Evolutionary conservation across 2,329 filamentous ascomycete species (phyloP), one percentile per base, ranked within the genome.

Genomic region (Paraconiothyrium brasiliense): DNA sequence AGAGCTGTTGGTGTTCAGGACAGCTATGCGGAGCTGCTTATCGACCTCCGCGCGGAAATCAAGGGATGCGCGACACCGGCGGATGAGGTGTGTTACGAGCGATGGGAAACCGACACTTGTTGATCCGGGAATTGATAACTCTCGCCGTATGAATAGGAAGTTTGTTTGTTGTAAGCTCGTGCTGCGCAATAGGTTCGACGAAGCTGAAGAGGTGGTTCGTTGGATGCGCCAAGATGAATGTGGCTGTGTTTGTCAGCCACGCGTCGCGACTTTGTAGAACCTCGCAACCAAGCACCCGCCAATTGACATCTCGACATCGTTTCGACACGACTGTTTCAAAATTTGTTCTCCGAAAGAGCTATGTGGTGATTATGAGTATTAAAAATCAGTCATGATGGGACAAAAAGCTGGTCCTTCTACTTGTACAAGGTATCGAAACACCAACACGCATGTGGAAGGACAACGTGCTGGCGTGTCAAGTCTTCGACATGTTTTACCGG

Each of bases 21-120:
- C 22, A 65, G 62, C 59, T 60, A 50, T 54, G 32, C 32, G 52
- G 61, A 64, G 64, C 61, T 66, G 24, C 50, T 49, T 44, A 50
- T 41, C 41, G 43, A 59, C 44, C 50, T 60, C 47, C 46, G 57
- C 20, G 58, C 54, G 54, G 54, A 35, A 32, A 35, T 22, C 54
- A 47, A 56, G 41, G 54, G 54, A 47, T 56, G 43, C n/a, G 54
- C 30, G 32, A 30, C 39, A 30, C 30, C 41, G 13, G 24, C 14
- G 32, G 24, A 43, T 10, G 13, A 10, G 43, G 41, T 9, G 51
- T n/a, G 35, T 54, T 16, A 35, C 13, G 4, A 20, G 27, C 16
- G 27, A 47, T 22, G 32, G 4, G 46, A 20, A 8, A 30, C 4
- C 22, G 32, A 16, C 2, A 41, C 4, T 8, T 52, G 32, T 16